A percentile compares a stretch with the other conserved stretches of the same genome.
These are phyloP conservation scores for Torulaspora gathmanii DNA, from an alignment of 805 yeast genomes.

Conservation along the genomic window DNA sequence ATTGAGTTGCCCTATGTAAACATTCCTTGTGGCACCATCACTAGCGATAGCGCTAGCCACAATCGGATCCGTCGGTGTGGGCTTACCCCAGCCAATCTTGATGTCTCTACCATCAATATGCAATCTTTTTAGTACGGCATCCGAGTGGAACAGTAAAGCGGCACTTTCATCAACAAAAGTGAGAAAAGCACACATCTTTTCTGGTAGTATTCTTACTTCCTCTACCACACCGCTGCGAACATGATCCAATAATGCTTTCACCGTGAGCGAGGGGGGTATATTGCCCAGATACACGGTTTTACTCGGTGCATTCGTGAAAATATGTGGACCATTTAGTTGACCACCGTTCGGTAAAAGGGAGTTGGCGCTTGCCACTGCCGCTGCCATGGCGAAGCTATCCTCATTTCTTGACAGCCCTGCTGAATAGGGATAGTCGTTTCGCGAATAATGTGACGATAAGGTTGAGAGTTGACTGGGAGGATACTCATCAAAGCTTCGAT, in stretches of 20 bases:
- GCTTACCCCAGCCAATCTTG: slow-evolving; percentile 90
- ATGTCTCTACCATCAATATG: slow-evolving; percentile 77
- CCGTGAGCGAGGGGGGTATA: slow-evolving; percentile 73
- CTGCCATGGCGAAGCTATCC: slow-evolving; percentile 18
- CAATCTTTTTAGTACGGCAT: slow-evolving; percentile 79
- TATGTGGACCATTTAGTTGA: slow-evolving; percentile 27
- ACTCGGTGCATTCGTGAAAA: slow-evolving; percentile 51
- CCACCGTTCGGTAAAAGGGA: slow-evolving; percentile 15
- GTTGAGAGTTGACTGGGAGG: slow-evolving; percentile 17
- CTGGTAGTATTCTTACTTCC: slow-evolving; percentile 69
- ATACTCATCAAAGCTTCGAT: slow-evolving; percentile 9
- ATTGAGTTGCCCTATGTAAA: slow-evolving; percentile 76
- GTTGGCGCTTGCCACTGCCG: slow-evolving; percentile 28
- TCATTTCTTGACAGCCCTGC: slow-evolving; percentile 2
- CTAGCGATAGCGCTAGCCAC: slow-evolving; percentile 72
- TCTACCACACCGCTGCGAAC: slow-evolving; percentile 89
- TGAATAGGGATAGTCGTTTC: slow-evolving; percentile 2
- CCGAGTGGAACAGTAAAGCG: slow-evolving; percentile 88
- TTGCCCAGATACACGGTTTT: slow-evolving; percentile 90
- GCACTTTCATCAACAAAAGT: slow-evolving; percentile 85
- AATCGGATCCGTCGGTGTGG: slow-evolving; percentile 66
- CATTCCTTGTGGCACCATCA: slow-evolving; percentile 91
- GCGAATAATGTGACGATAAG: slow-evolving; percentile 15
- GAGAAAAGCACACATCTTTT: slow-evolving; percentile 83
- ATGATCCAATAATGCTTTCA: slow-evolving; percentile 80